Evolutionary conservation across 352 stramenopile species (phyloP).

Genomic region (Globisporangium carolinianum): DNA sequence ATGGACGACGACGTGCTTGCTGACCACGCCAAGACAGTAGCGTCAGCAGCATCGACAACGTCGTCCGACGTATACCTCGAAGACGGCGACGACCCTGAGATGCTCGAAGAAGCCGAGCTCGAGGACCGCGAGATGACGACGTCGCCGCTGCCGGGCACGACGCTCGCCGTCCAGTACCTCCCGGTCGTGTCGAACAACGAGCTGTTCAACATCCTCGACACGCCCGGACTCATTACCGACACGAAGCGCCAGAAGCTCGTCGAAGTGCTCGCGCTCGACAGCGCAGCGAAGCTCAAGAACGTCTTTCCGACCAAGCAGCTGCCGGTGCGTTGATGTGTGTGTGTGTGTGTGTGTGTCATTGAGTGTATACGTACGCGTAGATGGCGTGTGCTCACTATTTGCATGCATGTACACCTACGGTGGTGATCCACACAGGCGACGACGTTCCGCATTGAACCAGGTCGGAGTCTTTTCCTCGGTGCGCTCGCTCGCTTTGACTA

Average conservation of each 20-base stretch:
- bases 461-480: slow-evolving; percentile 73
- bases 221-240: slow-evolving; percentile 71
- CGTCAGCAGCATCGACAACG: background rate
- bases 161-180: slow-evolving; percentile 76
- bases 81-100: slow-evolving; percentile 51
- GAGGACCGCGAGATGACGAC: slow-evolving; percentile 79
- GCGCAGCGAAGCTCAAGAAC: slow-evolving; percentile 55
- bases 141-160: slow-evolving; percentile 88
- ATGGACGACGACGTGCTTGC: slow-evolving; percentile 45
- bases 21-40: slow-evolving; percentile 9
- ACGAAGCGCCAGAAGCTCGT: slow-evolving; percentile 72
- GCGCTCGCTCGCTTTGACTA: slow-evolving; percentile 76
- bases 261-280: slow-evolving; percentile 67
- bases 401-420: background rate
- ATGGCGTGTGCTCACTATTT: too few relatives aligned
- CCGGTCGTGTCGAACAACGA: slow-evolving; percentile 76
- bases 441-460: slow-evolving; percentile 57
- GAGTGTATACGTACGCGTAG: background rate
- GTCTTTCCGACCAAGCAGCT: slow-evolving; percentile 75
- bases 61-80: slow-evolving; percentile 34
- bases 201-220: slow-evolving; percentile 79
- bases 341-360: background rate
- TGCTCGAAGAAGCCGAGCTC: slow-evolving; percentile 59
- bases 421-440: slow-evolving; percentile 29
- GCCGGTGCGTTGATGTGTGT: slow-evolving; percentile 26